These are phyloP conservation scores for Tylopilus sp. DNA, from an alignment of 768 basidiomycete species.

Conservation along the genomic window DNA sequence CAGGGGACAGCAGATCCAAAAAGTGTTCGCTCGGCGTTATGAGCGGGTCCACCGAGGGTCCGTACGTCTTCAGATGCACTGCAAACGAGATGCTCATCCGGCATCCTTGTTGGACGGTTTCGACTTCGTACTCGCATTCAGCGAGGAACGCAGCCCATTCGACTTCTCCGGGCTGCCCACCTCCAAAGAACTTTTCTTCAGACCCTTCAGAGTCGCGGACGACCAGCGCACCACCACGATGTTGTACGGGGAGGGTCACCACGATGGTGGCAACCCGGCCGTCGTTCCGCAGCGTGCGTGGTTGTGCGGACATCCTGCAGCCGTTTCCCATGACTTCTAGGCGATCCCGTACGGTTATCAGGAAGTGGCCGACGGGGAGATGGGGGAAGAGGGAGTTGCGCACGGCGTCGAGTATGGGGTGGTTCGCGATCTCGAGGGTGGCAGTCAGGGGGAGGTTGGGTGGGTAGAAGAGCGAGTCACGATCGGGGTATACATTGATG, in stretches of 20 bases:
- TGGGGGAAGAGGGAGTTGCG: constrained; percentile 69
- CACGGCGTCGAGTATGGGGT: constrained; percentile 77
- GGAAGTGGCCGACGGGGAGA: constrained; percentile 64
- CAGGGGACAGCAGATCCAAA: constrained; percentile 66
- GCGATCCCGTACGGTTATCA: constrained; percentile 63
- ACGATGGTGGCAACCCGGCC: constrained; percentile 69
- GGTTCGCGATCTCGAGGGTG: constrained; percentile 76
- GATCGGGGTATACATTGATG: constrained; percentile 49
- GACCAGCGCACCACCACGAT: constrained; percentile 64
- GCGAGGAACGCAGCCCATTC: constrained; percentile 77
- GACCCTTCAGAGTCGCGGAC: constrained; percentile 52
- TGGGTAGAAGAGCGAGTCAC: constrained; percentile 71
- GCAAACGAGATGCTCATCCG: constrained; percentile 68
- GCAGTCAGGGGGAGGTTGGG: constrained; percentile 67
- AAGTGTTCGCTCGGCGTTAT: constrained; percentile 72
- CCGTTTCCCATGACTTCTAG: constrained; percentile 67
- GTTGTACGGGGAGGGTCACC: constrained; percentile 71
- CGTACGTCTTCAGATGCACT: constrained; percentile 66
- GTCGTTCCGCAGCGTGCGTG: constrained; percentile 53
- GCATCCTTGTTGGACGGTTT: constrained; percentile 67
- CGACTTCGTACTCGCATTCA: constrained; percentile 74
- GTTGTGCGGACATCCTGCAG: constrained; percentile 54
- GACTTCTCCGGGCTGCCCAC: constrained; percentile 61
- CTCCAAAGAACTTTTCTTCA: constrained; percentile 60
- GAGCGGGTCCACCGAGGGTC: constrained; percentile 59